These are phyloP conservation scores for Boletus sensibilis DNA, from an alignment of 768 basidiomycete genomes.

Conservation along the genomic window DNA sequence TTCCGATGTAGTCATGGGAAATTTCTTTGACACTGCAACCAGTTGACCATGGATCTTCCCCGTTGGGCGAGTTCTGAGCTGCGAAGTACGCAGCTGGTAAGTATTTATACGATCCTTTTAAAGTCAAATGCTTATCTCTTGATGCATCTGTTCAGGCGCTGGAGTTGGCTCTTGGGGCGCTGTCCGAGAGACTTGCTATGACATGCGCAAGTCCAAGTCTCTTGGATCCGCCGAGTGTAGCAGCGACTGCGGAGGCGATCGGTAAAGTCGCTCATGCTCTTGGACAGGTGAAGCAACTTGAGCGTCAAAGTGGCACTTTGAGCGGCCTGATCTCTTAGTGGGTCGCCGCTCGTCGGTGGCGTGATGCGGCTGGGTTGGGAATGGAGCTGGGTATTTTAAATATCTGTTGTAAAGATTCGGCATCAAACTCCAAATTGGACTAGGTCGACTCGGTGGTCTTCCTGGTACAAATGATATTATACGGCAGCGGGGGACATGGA, in stretches of 20 bases:
- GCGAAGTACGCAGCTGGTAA: slow-evolving; percentile 20
- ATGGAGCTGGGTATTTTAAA: neutral
- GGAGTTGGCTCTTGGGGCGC: slow-evolving; percentile 48
- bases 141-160: slow-evolving; percentile 45
- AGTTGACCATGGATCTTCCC: slow-evolving; percentile 26
- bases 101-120: neutral
- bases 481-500: neutral
- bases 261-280: slow-evolving; percentile 63
- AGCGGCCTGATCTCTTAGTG: slow-evolving; percentile 16
- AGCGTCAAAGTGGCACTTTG: slow-evolving; percentile 34
- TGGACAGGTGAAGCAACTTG: slow-evolving; percentile 56
- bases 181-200: slow-evolving; percentile 50
- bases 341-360: slow-evolving; percentile 4
- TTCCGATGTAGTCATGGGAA: neutral
- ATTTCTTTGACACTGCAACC: slow-evolving; percentile 6
- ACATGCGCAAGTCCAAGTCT: slow-evolving; percentile 40
- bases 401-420: neutral
- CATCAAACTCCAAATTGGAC: neutral
- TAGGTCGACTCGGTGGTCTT: neutral
- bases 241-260: slow-evolving; percentile 65
- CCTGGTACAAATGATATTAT: neutral
- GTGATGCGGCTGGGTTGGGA: slow-evolving; percentile 8
- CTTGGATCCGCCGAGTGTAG: slow-evolving; percentile 51
- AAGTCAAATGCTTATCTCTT: slow-evolving; percentile 12
- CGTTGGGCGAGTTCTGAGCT: slow-evolving; percentile 12